phyloP scores from a whole-genome alignment of 2,329 filamentous ascomycete genomes.

The Leptographium wingfieldii region DNA sequence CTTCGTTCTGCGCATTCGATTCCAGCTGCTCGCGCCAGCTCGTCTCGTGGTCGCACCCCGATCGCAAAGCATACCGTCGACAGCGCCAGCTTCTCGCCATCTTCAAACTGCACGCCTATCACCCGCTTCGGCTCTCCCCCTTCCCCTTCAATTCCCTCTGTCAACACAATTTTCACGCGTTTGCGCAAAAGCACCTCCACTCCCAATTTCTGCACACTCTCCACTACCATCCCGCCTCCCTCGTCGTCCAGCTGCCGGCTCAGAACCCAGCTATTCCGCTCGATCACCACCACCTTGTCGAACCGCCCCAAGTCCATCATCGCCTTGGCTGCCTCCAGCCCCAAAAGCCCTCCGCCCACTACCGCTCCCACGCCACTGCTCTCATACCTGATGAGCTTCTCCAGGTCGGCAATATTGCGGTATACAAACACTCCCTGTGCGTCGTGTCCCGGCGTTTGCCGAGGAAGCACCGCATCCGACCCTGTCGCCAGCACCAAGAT shows the following conservation, averaged over 20 bases:
- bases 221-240: conserved; percentile 68
- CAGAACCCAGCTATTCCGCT: conserved; percentile 72
- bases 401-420: conserved; percentile 69
- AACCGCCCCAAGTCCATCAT: conserved; percentile 78
- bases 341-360: conserved; percentile 73
- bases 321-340: conserved; percentile 80
- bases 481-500: conserved; percentile 75
- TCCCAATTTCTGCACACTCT: conserved; percentile 67
- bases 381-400: conserved; percentile 64
- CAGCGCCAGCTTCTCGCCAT: conserved; percentile 65
- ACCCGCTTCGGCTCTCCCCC: conserved; percentile 47
- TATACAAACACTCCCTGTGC: conserved; percentile 82
- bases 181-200: conserved; percentile 71
- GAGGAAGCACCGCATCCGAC: conserved; percentile 65
- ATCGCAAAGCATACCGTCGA: conserved; percentile 83
- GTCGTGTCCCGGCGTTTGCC: conserved; percentile 61
- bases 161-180: conserved; percentile 59
- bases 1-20: conserved; percentile 62
- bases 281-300: conserved; percentile 62
- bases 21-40: conserved; percentile 56
- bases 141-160: neutral
- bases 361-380: conserved; percentile 51
- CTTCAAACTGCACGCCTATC: conserved; percentile 64
- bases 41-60: conserved; percentile 69
- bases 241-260: conserved; percentile 72